A percentile compares a stretch with the other conserved stretches of the same genome.
These are phyloP conservation scores for Penicillium ucsense DNA, from an alignment of 495 filamentous ascomycete species.

Conservation along the genomic window DNA sequence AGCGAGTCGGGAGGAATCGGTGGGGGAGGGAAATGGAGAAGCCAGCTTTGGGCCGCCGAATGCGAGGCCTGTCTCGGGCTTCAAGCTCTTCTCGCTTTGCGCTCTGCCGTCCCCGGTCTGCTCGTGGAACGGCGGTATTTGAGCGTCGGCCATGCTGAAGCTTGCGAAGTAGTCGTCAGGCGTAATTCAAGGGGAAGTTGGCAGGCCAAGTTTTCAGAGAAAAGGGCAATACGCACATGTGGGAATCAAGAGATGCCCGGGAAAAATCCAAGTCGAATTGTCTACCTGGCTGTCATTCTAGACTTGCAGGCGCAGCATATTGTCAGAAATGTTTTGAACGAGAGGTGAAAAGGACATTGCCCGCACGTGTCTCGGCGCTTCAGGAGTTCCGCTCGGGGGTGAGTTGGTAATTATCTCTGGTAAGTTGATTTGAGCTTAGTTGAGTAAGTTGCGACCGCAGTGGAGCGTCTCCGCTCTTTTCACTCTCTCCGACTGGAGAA, in stretches of 20 bases:
- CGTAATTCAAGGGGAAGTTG: slow-evolving; percentile 6
- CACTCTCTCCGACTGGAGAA: slow-evolving; percentile 19
- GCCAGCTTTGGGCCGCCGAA: slow-evolving; percentile 19
- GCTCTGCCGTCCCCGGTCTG: slow-evolving; percentile 14
- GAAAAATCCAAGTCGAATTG: not conserved
- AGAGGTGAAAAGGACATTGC: not conserved
- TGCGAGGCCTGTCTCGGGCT: slow-evolving; percentile 13
- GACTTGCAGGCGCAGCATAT: not conserved
- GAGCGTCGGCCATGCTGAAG: slow-evolving; percentile 20
- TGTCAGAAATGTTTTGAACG: not conserved
- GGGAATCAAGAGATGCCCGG: slow-evolving; percentile 11
- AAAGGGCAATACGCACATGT: slow-evolving; percentile 9
- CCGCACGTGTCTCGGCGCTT: slow-evolving; percentile 14
- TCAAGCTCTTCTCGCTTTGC: slow-evolving; percentile 13
- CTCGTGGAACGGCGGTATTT: slow-evolving; percentile 11
- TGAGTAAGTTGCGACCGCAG: slow-evolving; percentile 17
- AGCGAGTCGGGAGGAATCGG: slow-evolving; percentile 16
- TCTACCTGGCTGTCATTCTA: slow-evolving; percentile 9
- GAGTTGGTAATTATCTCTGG: too few species aligned
- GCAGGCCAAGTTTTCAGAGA: not conserved
- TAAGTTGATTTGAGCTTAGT: not conserved
- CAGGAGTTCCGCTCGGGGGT: slow-evolving; percentile 17
- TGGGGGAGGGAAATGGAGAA: slow-evolving; percentile 27
- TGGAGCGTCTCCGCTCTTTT: slow-evolving; percentile 22
- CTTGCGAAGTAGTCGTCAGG: slow-evolving; percentile 12